Base-by-base conservation (phyloP, 169 alveolate species). In the Babesia divergens region DNA sequence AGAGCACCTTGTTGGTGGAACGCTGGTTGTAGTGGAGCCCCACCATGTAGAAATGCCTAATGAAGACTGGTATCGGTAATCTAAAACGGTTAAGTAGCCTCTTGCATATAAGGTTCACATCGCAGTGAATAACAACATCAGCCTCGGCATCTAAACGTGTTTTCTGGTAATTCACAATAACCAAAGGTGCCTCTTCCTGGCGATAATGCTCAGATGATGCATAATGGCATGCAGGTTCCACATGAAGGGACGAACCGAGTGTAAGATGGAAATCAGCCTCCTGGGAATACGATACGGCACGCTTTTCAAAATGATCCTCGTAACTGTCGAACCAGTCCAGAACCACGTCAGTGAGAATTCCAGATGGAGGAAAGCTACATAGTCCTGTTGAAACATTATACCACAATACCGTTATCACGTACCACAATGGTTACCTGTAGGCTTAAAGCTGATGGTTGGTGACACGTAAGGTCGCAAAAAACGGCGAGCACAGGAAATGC, bases 371-470 rank as follows among this genome's bases (percentile, higher is more conserved):
- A 70, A 88, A 91, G 34, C 80, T 37, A 53, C 95, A 90, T 24
- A 86, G 22, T 1, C 87, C 91, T 77, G 66, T 8, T 18, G 50
- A 4, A 20, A 42, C 3, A 18, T 51, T 14, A n/a, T 18, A 24
- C 18, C 6, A 22, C 9, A 42, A 29, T 18, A 29, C 9, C 16
- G 2, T n/a, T 31, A 1, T 1, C 31, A 42, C 74, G 49, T 54
- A 90, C 92, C 91, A 59, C 95, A 91, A 38, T 83, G 80, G 26
- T 84, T 71, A 8, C 95, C 95, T 6, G 94, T 91, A n/a, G 94
- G 92, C 37, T 69, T 62, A 62, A 89, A 91, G 65, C 92, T 83
- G 49, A 91, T 86, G 20, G 95, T 89, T 0, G 95, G 90, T 20
- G 89, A 55, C n/a, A 89, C 90, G 71, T 58, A 91, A 51, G 89